Conservation (phyloP, 108 stramenopile species). For the Stephanodiscus triporus region DNA sequence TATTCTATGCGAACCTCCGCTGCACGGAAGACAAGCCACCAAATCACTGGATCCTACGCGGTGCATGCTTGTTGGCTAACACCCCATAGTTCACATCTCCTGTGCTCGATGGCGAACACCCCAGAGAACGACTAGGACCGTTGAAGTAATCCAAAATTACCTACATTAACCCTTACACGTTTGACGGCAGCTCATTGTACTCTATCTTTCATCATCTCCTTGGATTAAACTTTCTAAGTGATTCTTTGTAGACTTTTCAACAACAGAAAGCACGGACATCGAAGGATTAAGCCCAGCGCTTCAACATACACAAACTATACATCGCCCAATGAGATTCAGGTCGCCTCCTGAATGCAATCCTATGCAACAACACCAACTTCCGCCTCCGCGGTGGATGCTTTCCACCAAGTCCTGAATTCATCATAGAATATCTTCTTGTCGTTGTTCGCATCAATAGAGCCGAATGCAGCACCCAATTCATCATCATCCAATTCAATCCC, state of each 20-base stretch:
- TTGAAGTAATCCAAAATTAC: no score
- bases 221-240: no score
- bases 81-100: no score
- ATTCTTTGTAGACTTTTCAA: no score
- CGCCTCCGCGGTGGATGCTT: constrained; percentile 23
- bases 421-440: constrained; percentile 62
- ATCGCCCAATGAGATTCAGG: neutral
- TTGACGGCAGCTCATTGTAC: no score
- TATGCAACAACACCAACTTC: constrained; percentile 5
- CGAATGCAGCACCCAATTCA: constrained; percentile 58
- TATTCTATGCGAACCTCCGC: constrained; percentile 77
- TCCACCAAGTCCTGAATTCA: constrained; percentile 65
- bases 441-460: constrained; percentile 56
- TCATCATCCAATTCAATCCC: constrained; percentile 57
- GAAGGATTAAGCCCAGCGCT: no score
- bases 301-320: no score
- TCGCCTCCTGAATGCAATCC: constrained; percentile 7
- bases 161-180: no score
- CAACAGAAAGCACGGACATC: no score
- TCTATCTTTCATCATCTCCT: no score
- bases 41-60: constrained; percentile 82
- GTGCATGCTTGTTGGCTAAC: constrained; percentile 77
- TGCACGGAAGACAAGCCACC: constrained; percentile 63
- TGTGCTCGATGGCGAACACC: no score
- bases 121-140: no score